Percentiles rank a stretch among this genome's conserved stretches.
Conservation (phyloP, 1,139 yeast species). For the Kodamaea alishanica region DNA sequence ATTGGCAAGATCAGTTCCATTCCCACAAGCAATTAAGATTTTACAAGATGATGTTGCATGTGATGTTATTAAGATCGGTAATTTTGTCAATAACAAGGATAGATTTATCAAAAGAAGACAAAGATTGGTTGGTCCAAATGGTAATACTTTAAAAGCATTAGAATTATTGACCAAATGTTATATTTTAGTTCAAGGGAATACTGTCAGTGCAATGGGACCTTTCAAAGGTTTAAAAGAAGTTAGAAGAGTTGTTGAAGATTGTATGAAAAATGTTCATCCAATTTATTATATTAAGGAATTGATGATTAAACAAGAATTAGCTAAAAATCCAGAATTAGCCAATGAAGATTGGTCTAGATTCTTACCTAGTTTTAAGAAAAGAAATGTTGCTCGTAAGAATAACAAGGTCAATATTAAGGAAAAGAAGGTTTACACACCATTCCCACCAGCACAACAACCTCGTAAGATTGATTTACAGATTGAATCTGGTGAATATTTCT, state of each 20-base stretch:
- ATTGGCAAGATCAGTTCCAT: conserved; percentile 93
- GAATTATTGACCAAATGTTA: conserved; percentile 92
- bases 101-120: conserved; percentile 94
- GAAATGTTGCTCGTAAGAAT: conserved; percentile 91
- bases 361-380: conserved; percentile 94
- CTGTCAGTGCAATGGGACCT: conserved; percentile 97
- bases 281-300: conserved; percentile 94
- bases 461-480: conserved; percentile 96
- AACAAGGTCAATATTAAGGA: conserved; percentile 61
- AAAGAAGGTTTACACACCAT: conserved; percentile 93
- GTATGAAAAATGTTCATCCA: conserved; percentile 95
- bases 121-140: conserved; percentile 93
- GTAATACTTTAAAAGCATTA: conserved; percentile 92
- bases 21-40: conserved; percentile 92
- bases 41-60: conserved; percentile 91
- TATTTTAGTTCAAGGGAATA: conserved; percentile 93
- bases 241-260: conserved; percentile 93
- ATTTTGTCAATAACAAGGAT: conserved; percentile 83
- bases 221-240: conserved; percentile 88
- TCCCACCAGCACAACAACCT: conserved; percentile 98
- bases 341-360: conserved; percentile 97
- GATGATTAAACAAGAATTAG: conserved; percentile 94
- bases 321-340: conserved; percentile 92
- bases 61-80: conserved; percentile 94
- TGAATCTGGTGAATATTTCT: conserved; percentile 97